Conservation (phyloP, 129 eudicot genomes). For the Pittosporum tobira region DNA sequence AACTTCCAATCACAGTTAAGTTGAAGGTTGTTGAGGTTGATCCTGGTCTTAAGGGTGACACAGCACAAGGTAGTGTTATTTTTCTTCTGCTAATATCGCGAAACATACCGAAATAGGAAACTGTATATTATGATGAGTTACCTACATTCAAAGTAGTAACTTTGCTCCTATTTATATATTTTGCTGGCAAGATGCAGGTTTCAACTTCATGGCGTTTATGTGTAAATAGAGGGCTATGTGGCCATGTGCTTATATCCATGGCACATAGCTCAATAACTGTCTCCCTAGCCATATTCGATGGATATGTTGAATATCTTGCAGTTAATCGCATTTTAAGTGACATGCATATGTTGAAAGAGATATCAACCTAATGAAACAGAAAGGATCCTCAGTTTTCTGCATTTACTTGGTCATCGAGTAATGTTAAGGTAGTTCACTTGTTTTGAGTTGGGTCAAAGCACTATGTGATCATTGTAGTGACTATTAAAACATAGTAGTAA, state of each 20-base stretch:
- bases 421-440: not conserved
- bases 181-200: not conserved
- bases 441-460: no score
- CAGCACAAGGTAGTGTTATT: constrained; percentile 58
- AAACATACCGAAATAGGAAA: not conserved
- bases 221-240: no score
- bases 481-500: not conserved
- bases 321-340: not conserved
- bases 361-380: not conserved
- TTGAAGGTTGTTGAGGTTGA: constrained; percentile 60
- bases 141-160: not conserved
- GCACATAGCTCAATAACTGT: not conserved
- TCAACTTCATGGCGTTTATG: not conserved
- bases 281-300: not conserved
- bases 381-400: not conserved
- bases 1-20: constrained; percentile 72
- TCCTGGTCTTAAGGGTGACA: constrained; percentile 83
- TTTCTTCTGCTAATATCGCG: not conserved
- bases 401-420: not conserved
- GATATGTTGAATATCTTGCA: no score
- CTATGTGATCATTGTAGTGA: no score
- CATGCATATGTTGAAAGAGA: not conserved
- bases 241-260: no score
- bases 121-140: not conserved
- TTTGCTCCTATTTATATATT: not conserved